Evolutionary conservation across 2,329 filamentous ascomycete genomes (phyloP).

Genomic region (Didymosphaeria variabile): DNA sequence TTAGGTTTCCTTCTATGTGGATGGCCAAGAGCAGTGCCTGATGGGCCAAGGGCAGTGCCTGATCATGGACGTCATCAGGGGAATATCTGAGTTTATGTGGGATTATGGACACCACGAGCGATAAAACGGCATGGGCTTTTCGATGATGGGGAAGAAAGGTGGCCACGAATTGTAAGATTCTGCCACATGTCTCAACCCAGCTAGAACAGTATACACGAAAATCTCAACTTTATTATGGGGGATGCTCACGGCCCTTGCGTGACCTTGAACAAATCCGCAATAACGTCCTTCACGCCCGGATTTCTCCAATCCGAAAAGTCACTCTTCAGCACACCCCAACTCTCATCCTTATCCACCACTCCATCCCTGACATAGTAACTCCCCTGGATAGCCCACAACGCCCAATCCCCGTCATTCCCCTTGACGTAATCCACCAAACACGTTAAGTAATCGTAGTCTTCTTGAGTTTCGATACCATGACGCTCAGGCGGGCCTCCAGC

Average conservation of each 20-base stretch:
- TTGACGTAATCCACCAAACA: constrained; percentile 63
- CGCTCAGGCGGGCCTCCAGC: constrained; percentile 41
- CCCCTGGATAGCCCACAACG: constrained; percentile 66
- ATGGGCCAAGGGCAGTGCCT: no score
- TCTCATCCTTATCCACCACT: constrained; percentile 54
- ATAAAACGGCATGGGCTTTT: no score
- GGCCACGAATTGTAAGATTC: no score
- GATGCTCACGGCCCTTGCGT: constrained; percentile 52
- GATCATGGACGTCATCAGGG: no score
- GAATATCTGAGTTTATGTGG: no score
- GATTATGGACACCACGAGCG: no score
- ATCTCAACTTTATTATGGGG: no score
- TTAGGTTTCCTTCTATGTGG: no score
- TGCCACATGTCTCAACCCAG: no score
- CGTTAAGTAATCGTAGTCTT: constrained; percentile 34
- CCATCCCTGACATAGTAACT: constrained; percentile 65
- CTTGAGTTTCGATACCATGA: constrained; percentile 23
- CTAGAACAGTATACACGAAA: no score
- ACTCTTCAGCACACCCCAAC: constrained; percentile 58
- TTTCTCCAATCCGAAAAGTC: constrained; percentile 54
- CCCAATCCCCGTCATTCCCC: constrained; percentile 66
- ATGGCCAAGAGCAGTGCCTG: no score
- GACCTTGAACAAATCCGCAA: constrained; percentile 52
- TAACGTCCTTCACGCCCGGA: constrained; percentile 40
- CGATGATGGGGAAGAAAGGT: no score